Conservation (phyloP, 2,329 filamentous ascomycete species). For the Xylariaceae sp. region DNA sequence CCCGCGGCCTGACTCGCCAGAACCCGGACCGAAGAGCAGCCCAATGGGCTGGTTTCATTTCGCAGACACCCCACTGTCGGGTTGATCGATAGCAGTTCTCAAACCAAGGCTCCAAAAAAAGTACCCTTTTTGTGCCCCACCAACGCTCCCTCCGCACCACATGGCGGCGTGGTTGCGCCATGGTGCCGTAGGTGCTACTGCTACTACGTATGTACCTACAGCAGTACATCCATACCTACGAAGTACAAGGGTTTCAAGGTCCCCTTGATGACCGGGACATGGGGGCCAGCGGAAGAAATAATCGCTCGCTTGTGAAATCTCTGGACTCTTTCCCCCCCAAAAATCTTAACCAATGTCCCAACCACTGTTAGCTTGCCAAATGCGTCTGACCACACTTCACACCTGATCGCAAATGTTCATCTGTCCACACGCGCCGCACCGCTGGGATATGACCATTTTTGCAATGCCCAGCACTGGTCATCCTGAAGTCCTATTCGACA, state of each 20-base stretch:
- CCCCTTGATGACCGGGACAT: constrained; percentile 19
- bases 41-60: constrained; percentile 25
- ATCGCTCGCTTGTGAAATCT: constrained; percentile 25
- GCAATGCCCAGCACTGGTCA: constrained; percentile 11
- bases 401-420: constrained; percentile 9
- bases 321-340: no score
- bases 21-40: constrained; percentile 27
- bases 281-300: constrained; percentile 16
- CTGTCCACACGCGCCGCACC: constrained; percentile 6
- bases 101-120: constrained; percentile 21
- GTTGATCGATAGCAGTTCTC: constrained; percentile 24
- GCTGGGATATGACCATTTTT: constrained; percentile 7
- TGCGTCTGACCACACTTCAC: constrained; percentile 8
- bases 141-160: constrained; percentile 24
- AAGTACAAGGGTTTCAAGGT: no score
- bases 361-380: no score
- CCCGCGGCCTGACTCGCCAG: constrained; percentile 29
- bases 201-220: no score
- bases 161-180: constrained; percentile 27
- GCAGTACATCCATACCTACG: no score
- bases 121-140: constrained; percentile 22
- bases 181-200: constrained; percentile 11
- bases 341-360: no score
- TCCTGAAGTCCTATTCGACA: constrained; percentile 5
- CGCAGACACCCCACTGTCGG: constrained; percentile 24